phyloP scores from a whole-genome alignment of 2,329 filamentous ascomycete genomes.

The Drechslerella stenobrocha region DNA sequence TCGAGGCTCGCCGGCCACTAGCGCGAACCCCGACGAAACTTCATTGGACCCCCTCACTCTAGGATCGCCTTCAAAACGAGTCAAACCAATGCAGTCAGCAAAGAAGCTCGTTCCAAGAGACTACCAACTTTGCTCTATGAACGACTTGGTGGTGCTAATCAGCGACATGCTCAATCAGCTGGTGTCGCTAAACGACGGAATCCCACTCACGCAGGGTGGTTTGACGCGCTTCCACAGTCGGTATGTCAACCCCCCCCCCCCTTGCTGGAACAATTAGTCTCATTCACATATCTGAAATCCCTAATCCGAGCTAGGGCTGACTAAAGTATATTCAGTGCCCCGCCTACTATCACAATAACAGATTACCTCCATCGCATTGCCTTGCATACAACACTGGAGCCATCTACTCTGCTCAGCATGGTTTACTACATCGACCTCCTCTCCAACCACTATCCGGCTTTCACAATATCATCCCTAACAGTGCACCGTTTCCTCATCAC shows the following conservation, averaged over 20 bases:
- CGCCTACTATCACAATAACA: conserved; percentile 88
- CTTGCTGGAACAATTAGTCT: conserved; percentile 26
- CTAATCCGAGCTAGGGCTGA: conserved; percentile 45
- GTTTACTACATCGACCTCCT: conserved; percentile 98
- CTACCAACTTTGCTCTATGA: conserved; percentile 80
- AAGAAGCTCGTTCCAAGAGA: conserved; percentile 67
- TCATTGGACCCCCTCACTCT: conserved; percentile 32
- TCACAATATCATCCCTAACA: conserved; percentile 93
- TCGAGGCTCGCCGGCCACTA: conserved; percentile 6
- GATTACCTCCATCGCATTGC: conserved; percentile 93
- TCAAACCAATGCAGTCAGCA: conserved; percentile 59
- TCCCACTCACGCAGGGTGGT: conserved; percentile 80
- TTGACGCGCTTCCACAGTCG: conserved; percentile 94
- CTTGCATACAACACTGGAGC: conserved; percentile 88
- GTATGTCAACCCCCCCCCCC: conserved; percentile 58
- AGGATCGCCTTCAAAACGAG: conserved; percentile 60
- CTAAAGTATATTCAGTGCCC: conserved; percentile 59
- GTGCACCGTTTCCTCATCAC: conserved; percentile 97
- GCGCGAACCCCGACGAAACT: conserved; percentile 35
- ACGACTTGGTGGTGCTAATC: conserved; percentile 87
- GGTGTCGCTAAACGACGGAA: conserved; percentile 85
- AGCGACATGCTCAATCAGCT: conserved; percentile 94
- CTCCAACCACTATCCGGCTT: conserved; percentile 87
- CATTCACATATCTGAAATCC: conserved; percentile 26
- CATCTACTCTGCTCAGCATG: conserved; percentile 94